A percentile compares a stretch with the other conserved stretches of the same genome.
Conservation (phyloP, 352 stramenopile genomes). For the Halophytophthora batemanensis region DNA sequence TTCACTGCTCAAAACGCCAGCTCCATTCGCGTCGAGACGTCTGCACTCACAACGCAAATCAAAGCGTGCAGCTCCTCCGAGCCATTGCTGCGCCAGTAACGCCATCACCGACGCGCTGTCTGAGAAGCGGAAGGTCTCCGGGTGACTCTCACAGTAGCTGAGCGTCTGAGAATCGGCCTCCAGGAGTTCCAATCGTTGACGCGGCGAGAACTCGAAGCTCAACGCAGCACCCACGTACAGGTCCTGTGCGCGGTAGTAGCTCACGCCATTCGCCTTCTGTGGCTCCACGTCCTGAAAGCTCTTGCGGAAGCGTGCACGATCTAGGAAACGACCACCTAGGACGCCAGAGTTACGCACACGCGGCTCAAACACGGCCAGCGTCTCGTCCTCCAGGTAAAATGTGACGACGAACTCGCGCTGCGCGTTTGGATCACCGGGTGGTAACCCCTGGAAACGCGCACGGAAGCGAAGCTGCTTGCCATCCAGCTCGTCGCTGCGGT, state of each 20-base stretch:
- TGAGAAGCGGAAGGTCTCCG: slow-evolving; percentile 63
- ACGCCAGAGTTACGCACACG: slow-evolving; percentile 66
- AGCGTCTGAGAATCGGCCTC: slow-evolving; percentile 76
- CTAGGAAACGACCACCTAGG: slow-evolving; percentile 63
- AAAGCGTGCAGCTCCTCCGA: slow-evolving; percentile 7
- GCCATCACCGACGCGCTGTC: slow-evolving; percentile 38
- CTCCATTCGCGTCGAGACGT: slow-evolving; percentile 15
- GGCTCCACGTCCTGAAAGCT: slow-evolving; percentile 6
- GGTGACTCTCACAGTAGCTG: slow-evolving; percentile 70
- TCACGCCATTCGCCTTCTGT: slow-evolving; percentile 3
- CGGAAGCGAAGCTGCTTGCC: slow-evolving; percentile 75
- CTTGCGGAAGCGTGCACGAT: slow-evolving; percentile 69
- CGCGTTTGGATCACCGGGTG: slow-evolving; percentile 30
- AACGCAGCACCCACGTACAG: slow-evolving; percentile 75
- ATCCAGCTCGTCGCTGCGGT: slow-evolving; percentile 43
- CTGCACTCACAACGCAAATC: slow-evolving; percentile 45
- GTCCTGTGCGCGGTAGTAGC: slow-evolving; percentile 46
- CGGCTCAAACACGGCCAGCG: slow-evolving; percentile 73
- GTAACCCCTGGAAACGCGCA: slow-evolving; percentile 49
- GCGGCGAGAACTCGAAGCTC: slow-evolving; percentile 65
- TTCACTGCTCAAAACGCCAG: slow-evolving; percentile 16
- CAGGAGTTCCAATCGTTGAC: slow-evolving; percentile 66
- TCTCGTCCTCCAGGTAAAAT: slow-evolving; percentile 80
- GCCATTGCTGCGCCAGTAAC: slow-evolving; percentile 17
- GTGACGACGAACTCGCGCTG: slow-evolving; percentile 74